Evolutionary conservation across 495 filamentous ascomycete genomes (phyloP).

Genomic region (Aspergillus biplanus): DNA sequence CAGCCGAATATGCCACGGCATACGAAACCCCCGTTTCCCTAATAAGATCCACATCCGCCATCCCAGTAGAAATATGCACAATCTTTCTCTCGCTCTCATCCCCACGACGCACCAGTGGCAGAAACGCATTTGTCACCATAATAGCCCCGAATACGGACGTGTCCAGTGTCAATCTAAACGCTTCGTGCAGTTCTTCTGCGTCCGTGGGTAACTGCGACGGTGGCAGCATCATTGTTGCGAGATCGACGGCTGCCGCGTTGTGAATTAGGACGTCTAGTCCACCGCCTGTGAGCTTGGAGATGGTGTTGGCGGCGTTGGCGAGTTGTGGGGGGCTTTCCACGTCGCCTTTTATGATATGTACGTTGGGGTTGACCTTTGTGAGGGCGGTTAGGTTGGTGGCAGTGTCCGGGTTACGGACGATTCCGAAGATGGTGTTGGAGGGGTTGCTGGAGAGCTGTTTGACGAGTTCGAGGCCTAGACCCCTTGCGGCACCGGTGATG

Average conservation of each 20-base stretch:
- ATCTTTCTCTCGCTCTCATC: constrained; percentile 50
- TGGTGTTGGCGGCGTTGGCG: constrained; percentile 43
- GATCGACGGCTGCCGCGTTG: constrained; percentile 43
- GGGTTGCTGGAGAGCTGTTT: constrained; percentile 49
- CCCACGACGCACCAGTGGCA: constrained; percentile 48
- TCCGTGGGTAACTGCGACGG: constrained; percentile 30
- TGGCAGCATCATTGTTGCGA: constrained; percentile 19
- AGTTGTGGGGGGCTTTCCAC: constrained; percentile 43
- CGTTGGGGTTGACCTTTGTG: constrained; percentile 33
- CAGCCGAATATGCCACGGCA: constrained; percentile 35
- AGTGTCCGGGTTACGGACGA: constrained; percentile 43
- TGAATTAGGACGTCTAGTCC: constrained; percentile 50
- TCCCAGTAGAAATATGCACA: constrained; percentile 47
- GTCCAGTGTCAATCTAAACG: constrained; percentile 21
- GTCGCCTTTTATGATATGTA: constrained; percentile 53
- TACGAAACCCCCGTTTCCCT: constrained; percentile 31
- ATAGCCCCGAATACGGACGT: constrained; percentile 28
- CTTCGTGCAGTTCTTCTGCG: constrained; percentile 17
- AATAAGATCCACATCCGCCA: constrained; percentile 47
- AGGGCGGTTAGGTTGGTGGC: constrained; percentile 34
- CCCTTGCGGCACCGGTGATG: constrained; percentile 60
- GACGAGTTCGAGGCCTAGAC: constrained; percentile 58
- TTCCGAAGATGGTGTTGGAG: constrained; percentile 54
- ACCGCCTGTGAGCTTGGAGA: constrained; percentile 42
- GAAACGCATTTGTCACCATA: constrained; percentile 42